A percentile compares a stretch with the other conserved stretches of the same genome.
Evolutionary conservation across 148 eudicot genomes (phyloP).

Genomic region (Camellia sinensis): DNA sequence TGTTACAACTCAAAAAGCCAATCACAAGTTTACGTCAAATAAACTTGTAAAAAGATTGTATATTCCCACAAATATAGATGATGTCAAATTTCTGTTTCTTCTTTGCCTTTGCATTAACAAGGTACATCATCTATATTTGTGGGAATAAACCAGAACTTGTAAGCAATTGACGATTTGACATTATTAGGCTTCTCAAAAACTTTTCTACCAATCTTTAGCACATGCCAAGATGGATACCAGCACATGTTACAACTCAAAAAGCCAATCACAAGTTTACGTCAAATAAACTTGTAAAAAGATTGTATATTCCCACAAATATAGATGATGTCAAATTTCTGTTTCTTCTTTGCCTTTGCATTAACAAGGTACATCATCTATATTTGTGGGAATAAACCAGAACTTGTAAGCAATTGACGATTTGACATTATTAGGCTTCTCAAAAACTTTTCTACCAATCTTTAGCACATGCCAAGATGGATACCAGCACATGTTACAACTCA

Average conservation of each 20-base stretch:
- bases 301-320: too few relatives aligned
- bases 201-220: neutral
- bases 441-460: neutral
- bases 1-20: neutral
- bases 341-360: constrained; percentile 6
- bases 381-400: neutral
- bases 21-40: too few relatives aligned
- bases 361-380: neutral
- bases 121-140: neutral
- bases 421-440: neutral
- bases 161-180: neutral
- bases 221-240: too few relatives aligned
- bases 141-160: neutral
- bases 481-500: neutral
- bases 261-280: too few relatives aligned
- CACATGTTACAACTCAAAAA: neutral
- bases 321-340: neutral
- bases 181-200: neutral
- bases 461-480: too few relatives aligned
- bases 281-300: too few relatives aligned
- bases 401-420: neutral
- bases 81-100: neutral
- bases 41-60: too few relatives aligned
- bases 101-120: constrained; percentile 7
- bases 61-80: too few relatives aligned